phyloP scores from a whole-genome alignment of 2,329 filamentous ascomycete species.

The Bipolaris sorokiniana region DNA sequence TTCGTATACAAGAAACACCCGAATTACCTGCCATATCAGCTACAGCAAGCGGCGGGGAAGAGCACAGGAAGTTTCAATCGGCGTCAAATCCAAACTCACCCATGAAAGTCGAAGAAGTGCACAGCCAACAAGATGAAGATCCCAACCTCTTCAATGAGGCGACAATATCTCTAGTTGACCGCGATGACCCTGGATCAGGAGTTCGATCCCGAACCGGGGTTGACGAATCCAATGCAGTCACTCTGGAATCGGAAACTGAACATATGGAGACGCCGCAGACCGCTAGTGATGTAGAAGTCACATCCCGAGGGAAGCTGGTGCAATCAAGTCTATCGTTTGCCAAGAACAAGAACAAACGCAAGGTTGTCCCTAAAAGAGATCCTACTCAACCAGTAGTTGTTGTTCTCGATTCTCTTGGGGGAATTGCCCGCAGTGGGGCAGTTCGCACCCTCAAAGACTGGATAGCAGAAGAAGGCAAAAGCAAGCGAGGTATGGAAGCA shows the following conservation, averaged over 20 bases:
- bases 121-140: conserved; percentile 14
- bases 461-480: conserved; percentile 72
- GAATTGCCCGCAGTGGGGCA: conserved; percentile 60
- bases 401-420: conserved; percentile 84
- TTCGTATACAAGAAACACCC: background rate
- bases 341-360: conserved; percentile 34
- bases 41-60: background rate
- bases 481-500: conserved; percentile 62
- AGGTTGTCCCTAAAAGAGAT: conserved; percentile 39
- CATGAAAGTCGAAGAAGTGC: background rate
- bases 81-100: background rate
- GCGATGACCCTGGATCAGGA: conserved; percentile 14
- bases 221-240: background rate
- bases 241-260: background rate
- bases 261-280: conserved; percentile 3
- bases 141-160: conserved; percentile 32
- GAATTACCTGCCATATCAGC: background rate
- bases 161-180: conserved; percentile 30
- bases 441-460: conserved; percentile 76
- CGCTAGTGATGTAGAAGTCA: conserved; percentile 13
- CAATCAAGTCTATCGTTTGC: conserved; percentile 14
- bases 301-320: conserved; percentile 4
- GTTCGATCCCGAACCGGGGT: too few species aligned
- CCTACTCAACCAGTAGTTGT: conserved; percentile 69
- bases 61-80: background rate